These are phyloP conservation scores for Ganoderma lingzhi DNA, from an alignment of 1,284 basidiomycete genomes.

Conservation along the genomic window DNA sequence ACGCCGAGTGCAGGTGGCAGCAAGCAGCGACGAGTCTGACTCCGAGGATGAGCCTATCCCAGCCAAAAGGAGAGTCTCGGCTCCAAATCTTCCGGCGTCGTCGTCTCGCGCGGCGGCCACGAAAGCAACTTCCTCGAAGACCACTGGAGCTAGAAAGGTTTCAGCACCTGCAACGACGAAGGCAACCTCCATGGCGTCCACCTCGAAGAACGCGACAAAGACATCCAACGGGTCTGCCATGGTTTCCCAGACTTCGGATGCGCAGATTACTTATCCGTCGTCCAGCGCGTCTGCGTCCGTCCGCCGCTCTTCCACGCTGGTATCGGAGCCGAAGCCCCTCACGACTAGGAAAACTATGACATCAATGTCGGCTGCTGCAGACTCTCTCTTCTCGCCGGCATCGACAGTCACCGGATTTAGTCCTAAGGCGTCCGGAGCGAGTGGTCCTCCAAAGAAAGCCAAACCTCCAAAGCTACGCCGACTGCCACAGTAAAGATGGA, in stretches of 20 bases:
- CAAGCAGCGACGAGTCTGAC: slow-evolving; percentile 24
- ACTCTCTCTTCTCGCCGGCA: slow-evolving; percentile 1
- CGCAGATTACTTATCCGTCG: neutral
- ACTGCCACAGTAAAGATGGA: slow-evolving; percentile 18
- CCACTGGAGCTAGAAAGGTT: slow-evolving; percentile 10
- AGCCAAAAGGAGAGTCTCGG: slow-evolving; percentile 20
- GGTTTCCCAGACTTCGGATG: neutral
- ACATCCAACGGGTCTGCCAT: neutral
- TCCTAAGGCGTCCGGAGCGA: neutral
- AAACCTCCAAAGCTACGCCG: neutral
- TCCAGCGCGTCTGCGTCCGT: neutral
- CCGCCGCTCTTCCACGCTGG: neutral
- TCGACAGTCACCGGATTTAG: neutral
- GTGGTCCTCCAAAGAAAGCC: neutral
- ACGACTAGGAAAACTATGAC: slow-evolving; percentile 22
- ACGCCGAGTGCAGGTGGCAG: slow-evolving; percentile 13
- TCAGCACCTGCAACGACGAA: slow-evolving; percentile 7
- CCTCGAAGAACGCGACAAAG: slow-evolving; percentile 11
- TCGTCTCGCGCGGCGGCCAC: slow-evolving; percentile 3
- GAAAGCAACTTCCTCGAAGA: slow-evolving; percentile 10
- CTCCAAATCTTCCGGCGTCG: slow-evolving; percentile 5
- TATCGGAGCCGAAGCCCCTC: neutral
- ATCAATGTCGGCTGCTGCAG: slow-evolving; percentile 19
- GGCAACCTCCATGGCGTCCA: neutral
- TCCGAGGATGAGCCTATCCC: slow-evolving; percentile 17